Percentiles rank a stretch among this genome's conserved stretches.
phyloP scores from a whole-genome alignment of 2,329 filamentous ascomycete genomes.

The Pseudogymnoascus sp. region DNA sequence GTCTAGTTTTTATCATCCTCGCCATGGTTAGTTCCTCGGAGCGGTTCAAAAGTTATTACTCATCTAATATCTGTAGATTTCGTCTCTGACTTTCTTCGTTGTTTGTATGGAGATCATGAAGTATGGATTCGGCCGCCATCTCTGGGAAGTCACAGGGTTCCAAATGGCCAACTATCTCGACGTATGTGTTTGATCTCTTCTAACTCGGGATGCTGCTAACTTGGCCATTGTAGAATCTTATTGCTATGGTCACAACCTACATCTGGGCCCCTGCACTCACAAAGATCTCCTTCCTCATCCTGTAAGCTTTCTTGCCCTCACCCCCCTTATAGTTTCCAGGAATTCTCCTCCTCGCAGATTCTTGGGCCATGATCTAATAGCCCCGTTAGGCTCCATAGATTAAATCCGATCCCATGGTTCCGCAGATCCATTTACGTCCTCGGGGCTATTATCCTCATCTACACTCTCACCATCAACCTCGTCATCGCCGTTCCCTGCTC shows the following conservation, averaged over 20 bases:
- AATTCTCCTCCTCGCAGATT: background rate
- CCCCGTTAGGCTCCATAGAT: background rate
- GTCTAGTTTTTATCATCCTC: background rate
- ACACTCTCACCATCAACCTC: constrained; percentile 2
- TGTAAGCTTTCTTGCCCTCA: background rate
- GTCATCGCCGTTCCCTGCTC: background rate
- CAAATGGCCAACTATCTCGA: constrained; percentile 3
- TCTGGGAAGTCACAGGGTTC: background rate
- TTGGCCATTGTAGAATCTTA: background rate
- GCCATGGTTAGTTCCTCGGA: background rate
- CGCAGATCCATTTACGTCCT: background rate
- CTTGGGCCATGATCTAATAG: background rate
- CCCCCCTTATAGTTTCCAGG: background rate
- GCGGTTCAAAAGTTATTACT: background rate
- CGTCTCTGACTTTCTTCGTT: background rate
- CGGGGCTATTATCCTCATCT: background rate
- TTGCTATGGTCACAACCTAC: constrained; percentile 4
- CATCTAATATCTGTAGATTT: background rate
- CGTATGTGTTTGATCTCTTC: background rate
- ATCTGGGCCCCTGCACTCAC: constrained; percentile 2
- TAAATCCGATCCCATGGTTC: constrained; percentile 1
- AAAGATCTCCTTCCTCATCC: constrained; percentile 4
- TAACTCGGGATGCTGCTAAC: background rate
- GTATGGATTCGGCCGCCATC: background rate
- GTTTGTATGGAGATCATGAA: constrained; percentile 4